Evolutionary conservation across 257 asterid species (phyloP).

Genomic region (Forsythia suspensa): DNA sequence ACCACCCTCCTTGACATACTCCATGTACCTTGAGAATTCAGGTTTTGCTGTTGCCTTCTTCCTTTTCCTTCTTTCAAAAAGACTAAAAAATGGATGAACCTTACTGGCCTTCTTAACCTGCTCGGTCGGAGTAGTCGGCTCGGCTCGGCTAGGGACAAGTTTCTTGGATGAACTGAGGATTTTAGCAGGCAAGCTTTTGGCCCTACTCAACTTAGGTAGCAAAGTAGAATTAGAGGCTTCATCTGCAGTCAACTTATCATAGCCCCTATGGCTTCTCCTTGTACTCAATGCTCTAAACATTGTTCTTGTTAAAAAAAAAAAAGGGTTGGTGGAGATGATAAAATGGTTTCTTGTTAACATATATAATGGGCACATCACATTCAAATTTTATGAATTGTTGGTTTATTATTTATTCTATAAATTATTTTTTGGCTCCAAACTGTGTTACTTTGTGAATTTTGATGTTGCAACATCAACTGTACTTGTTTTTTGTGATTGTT

Average conservation of each 20-base stretch:
- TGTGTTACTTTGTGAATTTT: constrained; percentile 2
- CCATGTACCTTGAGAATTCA: constrained; percentile 70
- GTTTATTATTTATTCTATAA: no score
- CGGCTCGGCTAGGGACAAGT: not conserved
- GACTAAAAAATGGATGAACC: constrained; percentile 53
- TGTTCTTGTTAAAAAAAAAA: constrained; percentile 14
- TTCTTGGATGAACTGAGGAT: constrained; percentile 23
- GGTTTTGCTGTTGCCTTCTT: constrained; percentile 70
- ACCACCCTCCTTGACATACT: constrained; percentile 79
- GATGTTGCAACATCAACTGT: not conserved
- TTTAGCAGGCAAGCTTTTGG: constrained; percentile 47
- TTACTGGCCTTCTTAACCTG: constrained; percentile 51
- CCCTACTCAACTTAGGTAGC: constrained; percentile 41
- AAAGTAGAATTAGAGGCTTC: constrained; percentile 7
- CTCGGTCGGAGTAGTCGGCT: constrained; percentile 13
- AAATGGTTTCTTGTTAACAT: no score
- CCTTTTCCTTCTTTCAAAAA: constrained; percentile 41
- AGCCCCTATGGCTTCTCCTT: constrained; percentile 33
- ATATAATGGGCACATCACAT: no score
- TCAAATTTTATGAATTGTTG: no score
- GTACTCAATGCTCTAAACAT: constrained; percentile 72
- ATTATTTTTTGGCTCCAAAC: no score
- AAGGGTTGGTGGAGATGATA: constrained; percentile 4
- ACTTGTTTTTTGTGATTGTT: not conserved
- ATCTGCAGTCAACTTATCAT: constrained; percentile 37